These are phyloP conservation scores for Calonectria pseudoreteaudii DNA, from an alignment of 2,329 filamentous ascomycete species.

Conservation along the genomic window DNA sequence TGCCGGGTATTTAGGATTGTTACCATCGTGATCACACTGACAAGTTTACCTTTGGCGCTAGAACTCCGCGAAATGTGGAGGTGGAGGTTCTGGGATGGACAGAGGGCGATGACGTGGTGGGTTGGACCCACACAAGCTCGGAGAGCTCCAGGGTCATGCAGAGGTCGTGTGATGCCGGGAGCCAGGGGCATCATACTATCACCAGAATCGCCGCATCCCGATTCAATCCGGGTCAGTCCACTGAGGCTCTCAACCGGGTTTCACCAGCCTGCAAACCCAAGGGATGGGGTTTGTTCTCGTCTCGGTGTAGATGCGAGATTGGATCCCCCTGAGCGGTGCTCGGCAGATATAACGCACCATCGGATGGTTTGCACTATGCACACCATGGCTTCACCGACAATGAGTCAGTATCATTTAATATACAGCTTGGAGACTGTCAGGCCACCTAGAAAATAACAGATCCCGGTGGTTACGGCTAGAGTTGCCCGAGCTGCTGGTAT, in stretches of 20 bases:
- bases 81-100: slow-evolving; percentile 32
- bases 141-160: slow-evolving; percentile 40
- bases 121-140: slow-evolving; percentile 44
- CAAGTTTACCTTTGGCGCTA: slow-evolving; percentile 13
- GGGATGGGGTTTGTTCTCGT: background rate
- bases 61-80: slow-evolving; percentile 38
- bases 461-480: background rate
- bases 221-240: slow-evolving; percentile 26
- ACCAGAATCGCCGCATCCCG: slow-evolving; percentile 23
- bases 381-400: slow-evolving; percentile 25
- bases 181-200: slow-evolving; percentile 29
- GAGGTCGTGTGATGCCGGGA: slow-evolving; percentile 39
- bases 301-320: slow-evolving; percentile 13
- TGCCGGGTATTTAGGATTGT: background rate
- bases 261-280: background rate
- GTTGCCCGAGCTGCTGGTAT: background rate
- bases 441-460: background rate
- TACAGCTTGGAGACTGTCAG: background rate
- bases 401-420: slow-evolving; percentile 16
- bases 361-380: slow-evolving; percentile 8
- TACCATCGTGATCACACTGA: slow-evolving; percentile 4
- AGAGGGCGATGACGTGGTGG: slow-evolving; percentile 35
- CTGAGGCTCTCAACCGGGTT: slow-evolving; percentile 6
- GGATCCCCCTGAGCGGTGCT: background rate
- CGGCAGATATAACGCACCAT: slow-evolving; percentile 22